phyloP scores from a whole-genome alignment of 768 basidiomycete genomes.

The Podaxis mareebaensis region DNA sequence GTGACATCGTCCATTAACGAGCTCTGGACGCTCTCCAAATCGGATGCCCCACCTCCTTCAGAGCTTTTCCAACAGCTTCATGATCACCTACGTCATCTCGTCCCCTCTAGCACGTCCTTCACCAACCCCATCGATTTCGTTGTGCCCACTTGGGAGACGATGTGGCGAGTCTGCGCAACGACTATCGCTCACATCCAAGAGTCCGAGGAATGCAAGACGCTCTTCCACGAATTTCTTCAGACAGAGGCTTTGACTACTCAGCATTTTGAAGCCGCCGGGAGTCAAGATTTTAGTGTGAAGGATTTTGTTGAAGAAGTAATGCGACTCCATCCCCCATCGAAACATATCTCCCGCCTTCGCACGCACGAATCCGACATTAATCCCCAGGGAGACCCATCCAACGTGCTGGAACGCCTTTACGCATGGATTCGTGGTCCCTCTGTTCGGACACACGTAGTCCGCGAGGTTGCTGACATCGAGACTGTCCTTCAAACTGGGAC shows the following conservation, averaged over 20 bases:
- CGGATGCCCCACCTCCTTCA: slow-evolving; percentile 27
- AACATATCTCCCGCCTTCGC: slow-evolving; percentile 40
- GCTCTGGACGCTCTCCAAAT: slow-evolving; percentile 50
- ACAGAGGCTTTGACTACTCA: slow-evolving; percentile 33
- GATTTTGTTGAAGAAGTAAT: slow-evolving; percentile 44
- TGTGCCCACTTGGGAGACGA: slow-evolving; percentile 60
- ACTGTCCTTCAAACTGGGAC: slow-evolving; percentile 30
- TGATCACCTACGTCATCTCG: slow-evolving; percentile 36
- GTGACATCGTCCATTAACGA: slow-evolving; percentile 44
- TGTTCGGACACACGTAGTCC: background rate
- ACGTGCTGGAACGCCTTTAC: background rate
- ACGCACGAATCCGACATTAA: slow-evolving; percentile 2
- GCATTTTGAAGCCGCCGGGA: slow-evolving; percentile 28
- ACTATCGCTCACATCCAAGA: slow-evolving; percentile 38
- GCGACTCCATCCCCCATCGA: slow-evolving; percentile 53
- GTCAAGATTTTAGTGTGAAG: slow-evolving; percentile 30
- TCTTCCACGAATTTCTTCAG: slow-evolving; percentile 31
- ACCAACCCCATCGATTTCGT: slow-evolving; percentile 50
- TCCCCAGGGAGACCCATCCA: slow-evolving; percentile 3
- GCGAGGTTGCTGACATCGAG: slow-evolving; percentile 37
- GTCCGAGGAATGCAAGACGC: slow-evolving; percentile 17
- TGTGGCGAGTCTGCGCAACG: slow-evolving; percentile 61
- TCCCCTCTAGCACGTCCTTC: slow-evolving; percentile 34
- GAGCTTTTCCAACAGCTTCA: slow-evolving; percentile 36
- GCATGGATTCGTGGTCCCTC: background rate